Evolutionary conservation across 2,329 filamentous ascomycete genomes (phyloP).

Genomic region (Monosporascus sp.): DNA sequence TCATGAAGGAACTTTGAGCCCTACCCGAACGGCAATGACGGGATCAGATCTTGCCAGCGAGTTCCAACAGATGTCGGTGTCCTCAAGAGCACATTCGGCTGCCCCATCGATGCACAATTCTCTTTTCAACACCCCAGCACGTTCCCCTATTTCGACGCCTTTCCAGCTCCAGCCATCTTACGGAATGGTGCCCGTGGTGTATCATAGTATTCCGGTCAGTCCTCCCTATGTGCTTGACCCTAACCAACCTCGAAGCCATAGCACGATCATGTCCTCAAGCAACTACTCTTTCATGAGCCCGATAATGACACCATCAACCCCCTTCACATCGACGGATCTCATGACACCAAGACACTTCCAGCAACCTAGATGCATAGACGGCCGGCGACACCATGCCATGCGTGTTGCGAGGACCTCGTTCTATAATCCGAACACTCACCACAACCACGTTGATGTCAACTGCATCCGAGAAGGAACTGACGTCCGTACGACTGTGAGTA

Average conservation of each 20-base stretch:
- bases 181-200: constrained; percentile 31
- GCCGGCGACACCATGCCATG: constrained; percentile 44
- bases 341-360: constrained; percentile 33
- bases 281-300: constrained; percentile 22
- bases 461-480: constrained; percentile 62
- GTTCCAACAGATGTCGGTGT: constrained; percentile 21
- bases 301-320: constrained; percentile 14
- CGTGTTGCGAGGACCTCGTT: constrained; percentile 41
- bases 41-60: constrained; percentile 18
- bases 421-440: constrained; percentile 44
- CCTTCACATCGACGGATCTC: constrained; percentile 27
- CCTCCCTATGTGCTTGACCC: constrained; percentile 30
- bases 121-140: constrained; percentile 19
- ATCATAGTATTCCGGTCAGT: constrained; percentile 26
- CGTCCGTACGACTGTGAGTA: constrained; percentile 66
- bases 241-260: constrained; percentile 22
- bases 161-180: constrained; percentile 27
- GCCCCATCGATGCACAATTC: constrained; percentile 13
- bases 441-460: constrained; percentile 57
- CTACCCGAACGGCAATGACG: constrained; percentile 13
- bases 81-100: constrained; percentile 16
- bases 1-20: constrained; percentile 12
- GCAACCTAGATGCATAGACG: constrained; percentile 29
- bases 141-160: constrained; percentile 13
- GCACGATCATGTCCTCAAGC: constrained; percentile 19